phyloP scores from a whole-genome alignment of 148 eudicot genomes.

The Fallopia convolvulus region DNA sequence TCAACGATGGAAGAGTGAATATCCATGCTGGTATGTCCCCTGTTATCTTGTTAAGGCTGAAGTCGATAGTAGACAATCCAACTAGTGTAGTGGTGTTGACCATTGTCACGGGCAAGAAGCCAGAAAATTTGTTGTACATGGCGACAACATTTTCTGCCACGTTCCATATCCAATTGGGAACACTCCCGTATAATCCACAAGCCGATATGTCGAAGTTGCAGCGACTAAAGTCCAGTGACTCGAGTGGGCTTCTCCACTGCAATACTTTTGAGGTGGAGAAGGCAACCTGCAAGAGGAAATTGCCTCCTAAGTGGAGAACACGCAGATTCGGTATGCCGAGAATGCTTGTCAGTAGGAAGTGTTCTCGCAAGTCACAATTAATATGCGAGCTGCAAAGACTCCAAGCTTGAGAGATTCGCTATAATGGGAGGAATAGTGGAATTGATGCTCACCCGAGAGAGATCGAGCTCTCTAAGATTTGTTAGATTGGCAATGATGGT shows the following conservation, averaged over 20 bases:
- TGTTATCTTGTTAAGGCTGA: conserved; percentile 9
- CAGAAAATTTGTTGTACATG: neutral
- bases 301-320: neutral
- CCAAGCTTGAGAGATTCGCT: conserved; percentile 14
- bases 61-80: no score
- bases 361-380: conserved; percentile 14
- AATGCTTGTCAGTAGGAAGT: conserved; percentile 10
- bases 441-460: neutral
- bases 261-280: neutral
- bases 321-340: conserved; percentile 16
- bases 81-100: neutral
- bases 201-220: conserved; percentile 3
- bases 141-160: neutral
- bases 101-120: neutral
- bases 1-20: conserved; percentile 12
- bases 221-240: neutral
- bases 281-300: neutral
- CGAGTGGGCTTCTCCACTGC: conserved; percentile 18
- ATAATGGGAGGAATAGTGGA: conserved; percentile 13
- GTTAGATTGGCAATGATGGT: conserved; percentile 8
- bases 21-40: conserved; percentile 22
- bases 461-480: conserved; percentile 3
- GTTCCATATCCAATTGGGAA: conserved; percentile 24
- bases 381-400: neutral
- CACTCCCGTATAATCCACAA: conserved; percentile 10